A percentile compares a stretch with the other conserved stretches of the same genome.
phyloP scores from a whole-genome alignment of 306 rosid genomes.

The Biancaea sappan region DNA sequence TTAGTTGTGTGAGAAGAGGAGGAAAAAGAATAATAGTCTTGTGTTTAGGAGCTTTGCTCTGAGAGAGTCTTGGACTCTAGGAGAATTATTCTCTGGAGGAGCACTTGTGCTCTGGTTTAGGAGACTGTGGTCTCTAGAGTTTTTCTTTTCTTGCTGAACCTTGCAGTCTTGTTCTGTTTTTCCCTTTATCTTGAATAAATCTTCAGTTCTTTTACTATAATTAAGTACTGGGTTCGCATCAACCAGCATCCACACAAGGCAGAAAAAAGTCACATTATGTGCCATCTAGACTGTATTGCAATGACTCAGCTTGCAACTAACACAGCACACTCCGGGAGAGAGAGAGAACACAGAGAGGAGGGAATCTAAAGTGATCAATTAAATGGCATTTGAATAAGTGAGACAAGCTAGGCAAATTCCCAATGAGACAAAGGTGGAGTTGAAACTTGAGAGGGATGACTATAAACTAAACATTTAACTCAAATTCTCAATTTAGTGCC shows the following conservation, averaged over 20 bases:
- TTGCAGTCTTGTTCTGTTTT: too few species aligned
- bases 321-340: conserved; percentile 5
- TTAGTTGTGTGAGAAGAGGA: too few species aligned
- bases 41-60: too few species aligned
- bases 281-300: conserved; percentile 23
- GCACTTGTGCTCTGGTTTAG: too few species aligned
- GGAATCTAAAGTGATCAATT: conserved; percentile 13
- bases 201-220: too few species aligned
- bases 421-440: conserved; percentile 6
- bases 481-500: conserved; percentile 9
- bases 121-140: too few species aligned
- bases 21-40: too few species aligned
- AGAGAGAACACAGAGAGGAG: background rate
- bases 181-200: too few species aligned
- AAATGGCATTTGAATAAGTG: conserved; percentile 8
- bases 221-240: too few species aligned
- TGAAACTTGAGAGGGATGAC: conserved; percentile 14
- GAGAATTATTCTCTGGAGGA: too few species aligned
- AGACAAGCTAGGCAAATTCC: background rate
- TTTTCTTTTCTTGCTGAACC: too few species aligned
- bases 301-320: conserved; percentile 9
- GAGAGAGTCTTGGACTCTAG: too few species aligned
- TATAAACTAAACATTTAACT: conserved; percentile 3
- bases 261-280: background rate
- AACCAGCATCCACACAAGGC: background rate